Evolutionary conservation across 495 filamentous ascomycete species (phyloP), one percentile per base, ranked within the genome.

Genomic region (Astrothelium macrocarpum): DNA sequence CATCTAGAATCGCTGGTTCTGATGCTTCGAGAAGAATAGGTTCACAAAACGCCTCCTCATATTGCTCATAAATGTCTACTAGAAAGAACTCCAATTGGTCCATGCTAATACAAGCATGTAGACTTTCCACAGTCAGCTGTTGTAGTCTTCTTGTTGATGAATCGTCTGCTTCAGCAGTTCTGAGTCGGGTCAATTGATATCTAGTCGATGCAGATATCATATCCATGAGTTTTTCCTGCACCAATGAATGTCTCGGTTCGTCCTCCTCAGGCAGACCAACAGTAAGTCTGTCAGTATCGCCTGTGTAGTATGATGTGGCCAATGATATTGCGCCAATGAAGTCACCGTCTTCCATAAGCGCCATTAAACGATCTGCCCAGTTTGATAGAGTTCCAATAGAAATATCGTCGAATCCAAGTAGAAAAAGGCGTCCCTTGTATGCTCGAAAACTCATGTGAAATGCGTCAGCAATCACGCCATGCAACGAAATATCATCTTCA

Each of bases 321-420:
- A 97, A 80, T 64, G 83, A 80, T 60, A 98, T 96, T 7, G 95
- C 93, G 7, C 85, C 86, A 67, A 98, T 90, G 67, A 91, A 95
- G 71, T 95, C 90, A 31, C 94, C 94, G 53, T 90, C 86, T 71
- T 97, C 91, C 90, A 98, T 95, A 63, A 97, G 78, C 0, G 93
- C 92, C 61, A 96, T 84, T n/a, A 98, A 78, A 65, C 94, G 82
- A 76, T 98, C 94, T n/a, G 94, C 94, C 94, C 94, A 98, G 69
- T 97, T 97, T 14, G 95, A 97, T 53, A 98, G 76, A 34, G 85
- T 87, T 25, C 94, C 94, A 58, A 97, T 85, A 1, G 90, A 88
- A 10, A 96, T 75, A 69, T 97, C 94, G 71, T 89, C 90, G 77
- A 89, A 90, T 45, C 93, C 93, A 25, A 98, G 79, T 14, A 97